phyloP scores from a whole-genome alignment of 108 stramenopile species.

The Cyclotella kingstonii region DNA sequence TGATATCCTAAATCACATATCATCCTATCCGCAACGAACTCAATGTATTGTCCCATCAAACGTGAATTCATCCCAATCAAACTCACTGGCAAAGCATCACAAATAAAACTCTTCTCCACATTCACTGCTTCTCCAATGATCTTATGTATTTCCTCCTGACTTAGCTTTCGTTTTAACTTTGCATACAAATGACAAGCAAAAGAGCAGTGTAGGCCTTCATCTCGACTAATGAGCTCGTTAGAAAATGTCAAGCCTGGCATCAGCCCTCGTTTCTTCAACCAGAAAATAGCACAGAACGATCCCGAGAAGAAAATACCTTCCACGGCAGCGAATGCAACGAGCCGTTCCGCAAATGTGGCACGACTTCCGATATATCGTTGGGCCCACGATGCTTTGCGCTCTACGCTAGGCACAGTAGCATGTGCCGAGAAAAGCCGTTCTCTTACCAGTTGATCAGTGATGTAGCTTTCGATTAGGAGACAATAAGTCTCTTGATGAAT shows the following conservation, averaged over 20 bases:
- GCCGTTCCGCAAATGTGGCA: conserved; percentile 79
- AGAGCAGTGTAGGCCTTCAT: conserved; percentile 94
- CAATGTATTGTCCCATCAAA: conserved; percentile 91
- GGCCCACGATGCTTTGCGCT: conserved; percentile 86
- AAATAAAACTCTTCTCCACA: conserved; percentile 88
- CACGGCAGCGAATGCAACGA: conserved; percentile 91
- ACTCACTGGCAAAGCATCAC: conserved; percentile 87
- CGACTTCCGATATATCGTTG: conserved; percentile 69
- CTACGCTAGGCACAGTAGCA: conserved; percentile 73
- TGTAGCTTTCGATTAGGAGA: conserved; percentile 85
- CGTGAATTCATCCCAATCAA: conserved; percentile 91
- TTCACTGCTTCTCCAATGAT: conserved; percentile 90
- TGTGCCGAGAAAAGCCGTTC: conserved; percentile 70
- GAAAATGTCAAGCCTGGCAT: conserved; percentile 91
- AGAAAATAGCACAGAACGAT: conserved; percentile 90
- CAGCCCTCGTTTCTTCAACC: conserved; percentile 90
- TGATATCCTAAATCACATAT: conserved; percentile 73
- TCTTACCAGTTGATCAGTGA: conserved; percentile 71
- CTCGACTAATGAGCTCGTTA: conserved; percentile 90
- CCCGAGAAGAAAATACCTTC: conserved; percentile 94
- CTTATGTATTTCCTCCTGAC: conserved; percentile 68
- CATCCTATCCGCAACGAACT: conserved; percentile 89
- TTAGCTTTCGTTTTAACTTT: conserved; percentile 82
- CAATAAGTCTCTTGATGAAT: conserved; percentile 91
- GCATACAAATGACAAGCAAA: conserved; percentile 97